Conservation (phyloP, 2,329 filamentous ascomycete species). For the Alternaria panax region DNA sequence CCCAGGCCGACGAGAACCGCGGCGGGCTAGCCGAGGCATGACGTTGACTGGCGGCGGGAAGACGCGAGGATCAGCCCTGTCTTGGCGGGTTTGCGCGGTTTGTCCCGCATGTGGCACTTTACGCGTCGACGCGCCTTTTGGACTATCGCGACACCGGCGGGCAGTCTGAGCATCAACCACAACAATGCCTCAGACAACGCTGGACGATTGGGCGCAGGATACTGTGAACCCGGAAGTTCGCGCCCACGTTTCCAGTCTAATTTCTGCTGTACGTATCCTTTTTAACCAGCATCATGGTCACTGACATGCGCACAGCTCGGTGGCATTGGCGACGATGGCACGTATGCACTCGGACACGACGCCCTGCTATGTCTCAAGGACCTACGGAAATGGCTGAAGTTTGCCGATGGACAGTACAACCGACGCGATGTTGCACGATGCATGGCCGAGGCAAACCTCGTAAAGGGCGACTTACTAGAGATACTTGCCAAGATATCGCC, state of each 20-base stretch:
- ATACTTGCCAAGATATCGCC: constrained; percentile 82
- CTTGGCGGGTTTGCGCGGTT: constrained; percentile 38
- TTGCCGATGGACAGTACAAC: constrained; percentile 92
- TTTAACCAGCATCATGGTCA: neutral
- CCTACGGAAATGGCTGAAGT: constrained; percentile 91
- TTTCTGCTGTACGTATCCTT: constrained; percentile 76
- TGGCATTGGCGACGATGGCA: constrained; percentile 80
- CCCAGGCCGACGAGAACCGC: constrained; percentile 37
- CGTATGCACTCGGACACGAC: constrained; percentile 91
- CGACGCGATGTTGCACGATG: constrained; percentile 94
- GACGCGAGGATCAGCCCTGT: constrained; percentile 6
- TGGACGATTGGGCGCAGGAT: constrained; percentile 55
- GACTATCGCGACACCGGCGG: constrained; percentile 16
- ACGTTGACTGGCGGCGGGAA: constrained; percentile 17
- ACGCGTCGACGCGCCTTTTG: constrained; percentile 45
- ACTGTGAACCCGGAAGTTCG: constrained; percentile 87
- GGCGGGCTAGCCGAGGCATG: constrained; percentile 31
- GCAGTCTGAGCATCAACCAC: constrained; percentile 33
- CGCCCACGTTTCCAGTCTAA: constrained; percentile 90
- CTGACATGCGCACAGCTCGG: constrained; percentile 70
- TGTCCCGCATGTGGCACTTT: constrained; percentile 31
- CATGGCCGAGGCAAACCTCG: constrained; percentile 88
- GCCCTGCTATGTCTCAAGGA: constrained; percentile 91
- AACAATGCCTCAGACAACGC: constrained; percentile 48
- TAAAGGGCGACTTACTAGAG: constrained; percentile 86